Conservation (phyloP, 208 protist genomes). For the Trypanosoma rangeli region DNA sequence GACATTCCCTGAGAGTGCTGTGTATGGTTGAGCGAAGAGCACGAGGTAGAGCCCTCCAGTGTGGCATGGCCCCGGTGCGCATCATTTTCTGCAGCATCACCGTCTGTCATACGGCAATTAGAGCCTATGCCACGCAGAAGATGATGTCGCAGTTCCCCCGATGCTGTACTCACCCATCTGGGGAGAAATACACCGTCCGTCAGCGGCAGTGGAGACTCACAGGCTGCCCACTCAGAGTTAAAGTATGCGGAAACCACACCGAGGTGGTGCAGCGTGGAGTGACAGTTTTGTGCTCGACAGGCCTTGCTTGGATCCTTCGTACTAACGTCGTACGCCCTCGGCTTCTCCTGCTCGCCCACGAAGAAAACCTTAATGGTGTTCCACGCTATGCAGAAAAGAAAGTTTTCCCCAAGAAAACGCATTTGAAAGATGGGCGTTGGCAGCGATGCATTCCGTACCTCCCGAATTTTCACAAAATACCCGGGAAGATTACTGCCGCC, state of each 20-base stretch:
- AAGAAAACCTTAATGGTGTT: conserved; percentile 31
- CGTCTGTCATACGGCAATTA: not conserved
- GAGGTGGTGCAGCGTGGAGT: conserved; percentile 24
- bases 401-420: conserved; percentile 24
- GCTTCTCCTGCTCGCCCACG: conserved; percentile 22
- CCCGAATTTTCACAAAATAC: conserved; percentile 33
- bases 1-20: not conserved
- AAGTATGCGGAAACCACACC: conserved; percentile 28
- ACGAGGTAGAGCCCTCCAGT: not conserved
- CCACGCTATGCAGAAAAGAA: conserved; percentile 26
- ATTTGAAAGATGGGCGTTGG: conserved; percentile 32
- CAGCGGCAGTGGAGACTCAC: conserved; percentile 41
- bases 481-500: conserved; percentile 2
- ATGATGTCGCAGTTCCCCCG: conserved; percentile 6
- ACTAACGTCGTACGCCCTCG: conserved; percentile 27
- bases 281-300: conserved; percentile 17
- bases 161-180: conserved; percentile 36
- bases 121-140: not conserved
- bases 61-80: not conserved
- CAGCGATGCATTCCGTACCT: conserved; percentile 25
- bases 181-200: conserved; percentile 43
- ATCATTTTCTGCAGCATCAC: not conserved
- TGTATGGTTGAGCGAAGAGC: not conserved
- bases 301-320: conserved; percentile 16
- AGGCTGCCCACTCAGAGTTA: conserved; percentile 57